Conservation (phyloP, 2,329 filamentous ascomycete species). For the Colletotrichum sp. region DNA sequence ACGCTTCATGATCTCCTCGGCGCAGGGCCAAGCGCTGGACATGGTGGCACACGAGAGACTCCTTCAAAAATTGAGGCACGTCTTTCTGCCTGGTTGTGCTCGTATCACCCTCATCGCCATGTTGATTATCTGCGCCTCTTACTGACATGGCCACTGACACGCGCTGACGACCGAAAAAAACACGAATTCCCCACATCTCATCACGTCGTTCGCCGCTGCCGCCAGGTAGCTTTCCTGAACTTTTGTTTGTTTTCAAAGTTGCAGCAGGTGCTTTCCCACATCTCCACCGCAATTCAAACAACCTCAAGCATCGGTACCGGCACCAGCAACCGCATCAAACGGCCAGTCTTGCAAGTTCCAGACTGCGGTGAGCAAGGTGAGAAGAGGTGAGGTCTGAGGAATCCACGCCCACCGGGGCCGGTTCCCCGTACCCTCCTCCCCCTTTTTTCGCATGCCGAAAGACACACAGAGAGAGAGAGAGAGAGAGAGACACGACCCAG, state of each 20-base stretch:
- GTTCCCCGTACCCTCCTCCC: background rate
- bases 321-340: background rate
- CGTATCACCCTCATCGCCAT: background rate
- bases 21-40: background rate
- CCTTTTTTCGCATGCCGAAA: slow-evolving; percentile 9
- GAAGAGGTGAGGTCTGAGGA: background rate
- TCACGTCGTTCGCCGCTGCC: background rate
- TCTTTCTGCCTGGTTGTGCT: background rate
- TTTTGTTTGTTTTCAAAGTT: background rate
- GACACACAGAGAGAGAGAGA: background rate
- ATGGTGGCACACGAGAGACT: background rate
- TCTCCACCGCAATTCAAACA: background rate
- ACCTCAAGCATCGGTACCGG: background rate
- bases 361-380: background rate
- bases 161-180: background rate
- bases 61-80: background rate
- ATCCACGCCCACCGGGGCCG: background rate
- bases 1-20: background rate
- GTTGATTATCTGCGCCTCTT: background rate
- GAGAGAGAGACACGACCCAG: background rate
- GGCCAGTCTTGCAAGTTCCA: background rate
- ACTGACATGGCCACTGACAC: background rate
- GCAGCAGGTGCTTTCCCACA: background rate
- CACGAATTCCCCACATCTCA: background rate
- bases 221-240: background rate